Evolutionary conservation across 305 asterid genomes (phyloP).

Genomic region (Fraxinus greggii): DNA sequence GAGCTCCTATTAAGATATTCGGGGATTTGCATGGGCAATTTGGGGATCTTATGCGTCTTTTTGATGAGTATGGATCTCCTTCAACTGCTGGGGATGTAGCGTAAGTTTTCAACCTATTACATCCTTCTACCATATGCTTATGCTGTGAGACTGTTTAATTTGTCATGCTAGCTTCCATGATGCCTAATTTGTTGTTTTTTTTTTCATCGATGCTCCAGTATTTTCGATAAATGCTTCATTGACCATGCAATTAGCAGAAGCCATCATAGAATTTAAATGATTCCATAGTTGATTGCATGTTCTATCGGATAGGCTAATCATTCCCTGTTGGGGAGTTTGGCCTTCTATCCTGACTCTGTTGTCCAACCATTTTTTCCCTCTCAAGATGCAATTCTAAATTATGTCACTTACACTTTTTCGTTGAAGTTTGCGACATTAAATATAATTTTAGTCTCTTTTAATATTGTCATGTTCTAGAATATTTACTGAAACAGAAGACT

Average conservation of each 20-base stretch:
- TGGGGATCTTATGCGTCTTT: slow-evolving; percentile 99
- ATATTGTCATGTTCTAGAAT: background rate
- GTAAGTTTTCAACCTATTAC: slow-evolving; percentile 43
- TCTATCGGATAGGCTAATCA: background rate
- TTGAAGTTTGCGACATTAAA: background rate
- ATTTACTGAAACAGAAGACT: background rate
- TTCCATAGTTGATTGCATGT: background rate
- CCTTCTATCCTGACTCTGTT: background rate
- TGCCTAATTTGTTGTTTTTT: background rate
- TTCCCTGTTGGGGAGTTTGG: background rate
- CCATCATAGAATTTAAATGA: slow-evolving; percentile 1
- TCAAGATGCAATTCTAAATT: background rate
- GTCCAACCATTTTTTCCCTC: background rate
- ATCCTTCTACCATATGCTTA: background rate
- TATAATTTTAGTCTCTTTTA: background rate
- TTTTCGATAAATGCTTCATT: background rate
- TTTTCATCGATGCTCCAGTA: slow-evolving; percentile 5
- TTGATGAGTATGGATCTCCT: slow-evolving; percentile 95
- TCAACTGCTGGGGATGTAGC: slow-evolving; percentile 97
- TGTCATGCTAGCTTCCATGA: background rate
- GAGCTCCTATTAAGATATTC: slow-evolving; percentile 96
- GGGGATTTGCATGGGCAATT: slow-evolving; percentile 99
- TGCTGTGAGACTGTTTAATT: background rate
- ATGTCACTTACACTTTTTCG: background rate
- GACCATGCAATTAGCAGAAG: background rate